phyloP scores from a whole-genome alignment of 371 early-diverging fungal species.

The Mucor velutinosus region DNA sequence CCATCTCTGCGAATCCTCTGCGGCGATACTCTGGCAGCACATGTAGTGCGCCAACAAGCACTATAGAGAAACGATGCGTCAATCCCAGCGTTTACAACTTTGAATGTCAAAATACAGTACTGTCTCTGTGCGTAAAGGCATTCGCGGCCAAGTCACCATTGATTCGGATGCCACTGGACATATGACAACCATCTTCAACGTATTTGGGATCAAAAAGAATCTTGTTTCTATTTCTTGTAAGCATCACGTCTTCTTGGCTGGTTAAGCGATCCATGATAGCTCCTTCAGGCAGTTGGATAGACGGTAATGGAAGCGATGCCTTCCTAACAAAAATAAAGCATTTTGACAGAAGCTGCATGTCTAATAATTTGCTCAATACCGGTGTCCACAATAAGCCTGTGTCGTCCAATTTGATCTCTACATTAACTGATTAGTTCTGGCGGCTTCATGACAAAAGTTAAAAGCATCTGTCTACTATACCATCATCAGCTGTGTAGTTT shows the following conservation, averaged over 20 bases:
- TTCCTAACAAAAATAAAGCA: slow-evolving; percentile 13
- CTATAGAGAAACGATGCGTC: background rate
- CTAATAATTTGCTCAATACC: background rate
- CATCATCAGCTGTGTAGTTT: background rate
- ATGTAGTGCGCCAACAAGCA: slow-evolving; percentile 14
- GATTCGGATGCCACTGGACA: slow-evolving; percentile 6
- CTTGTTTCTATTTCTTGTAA: background rate
- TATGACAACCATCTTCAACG: slow-evolving; percentile 3
- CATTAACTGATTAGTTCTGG: background rate
- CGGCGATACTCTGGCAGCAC: slow-evolving; percentile 11
- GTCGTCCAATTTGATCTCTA: background rate
- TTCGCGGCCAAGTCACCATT: slow-evolving; percentile 15
- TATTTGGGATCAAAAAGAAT: slow-evolving; percentile 2
- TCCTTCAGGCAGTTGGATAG: background rate
- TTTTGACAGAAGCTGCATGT: background rate
- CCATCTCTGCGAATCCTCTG: slow-evolving; percentile 5
- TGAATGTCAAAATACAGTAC: background rate
- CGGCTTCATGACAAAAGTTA: background rate
- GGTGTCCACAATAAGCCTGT: slow-evolving; percentile 5
- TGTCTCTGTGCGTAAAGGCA: slow-evolving; percentile 13
- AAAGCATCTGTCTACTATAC: background rate
- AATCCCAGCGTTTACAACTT: background rate
- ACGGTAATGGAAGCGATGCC: background rate
- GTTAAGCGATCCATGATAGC: background rate
- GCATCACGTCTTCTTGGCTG: background rate